Evolutionary conservation across 169 alveolate species (phyloP).

Genomic region (Plasmodium vivax): DNA sequence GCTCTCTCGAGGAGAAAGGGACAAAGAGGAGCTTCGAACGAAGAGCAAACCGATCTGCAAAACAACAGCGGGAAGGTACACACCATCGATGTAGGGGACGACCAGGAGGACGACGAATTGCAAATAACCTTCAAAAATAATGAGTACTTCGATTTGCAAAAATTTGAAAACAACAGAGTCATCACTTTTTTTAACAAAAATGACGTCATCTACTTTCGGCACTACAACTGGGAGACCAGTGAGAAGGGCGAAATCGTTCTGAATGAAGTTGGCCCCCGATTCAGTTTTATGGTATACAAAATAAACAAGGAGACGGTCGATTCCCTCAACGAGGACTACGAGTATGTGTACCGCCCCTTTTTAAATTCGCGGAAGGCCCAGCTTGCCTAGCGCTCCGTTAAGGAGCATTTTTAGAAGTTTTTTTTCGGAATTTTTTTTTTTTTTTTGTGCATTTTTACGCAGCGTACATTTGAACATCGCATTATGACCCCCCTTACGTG

Average conservation of each 20-base stretch:
- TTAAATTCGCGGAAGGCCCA: slow-evolving; percentile 93
- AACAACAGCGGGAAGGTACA: not conserved
- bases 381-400: slow-evolving; percentile 34
- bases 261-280: slow-evolving; percentile 97
- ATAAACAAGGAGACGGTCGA: slow-evolving; percentile 98
- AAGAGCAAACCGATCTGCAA: not conserved
- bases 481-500: not conserved
- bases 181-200: slow-evolving; percentile 92
- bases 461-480: not conserved
- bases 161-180: slow-evolving; percentile 91
- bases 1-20: not conserved
- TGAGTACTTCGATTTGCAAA: slow-evolving; percentile 55
- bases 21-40: not conserved
- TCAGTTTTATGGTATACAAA: slow-evolving; percentile 94
- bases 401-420: not conserved
- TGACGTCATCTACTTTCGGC: slow-evolving; percentile 94
- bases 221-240: slow-evolving; percentile 90
- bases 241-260: slow-evolving; percentile 89
- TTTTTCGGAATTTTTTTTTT: not conserved
- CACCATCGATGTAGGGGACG: slow-evolving; percentile 1
- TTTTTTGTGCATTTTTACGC: not conserved
- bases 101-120: not conserved
- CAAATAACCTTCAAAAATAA: slow-evolving; percentile 45
- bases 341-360: slow-evolving; percentile 98
- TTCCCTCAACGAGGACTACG: slow-evolving; percentile 95